phyloP scores from a whole-genome alignment of 2,329 filamentous ascomycete genomes.

The Macrophomina pseudophaseolina region DNA sequence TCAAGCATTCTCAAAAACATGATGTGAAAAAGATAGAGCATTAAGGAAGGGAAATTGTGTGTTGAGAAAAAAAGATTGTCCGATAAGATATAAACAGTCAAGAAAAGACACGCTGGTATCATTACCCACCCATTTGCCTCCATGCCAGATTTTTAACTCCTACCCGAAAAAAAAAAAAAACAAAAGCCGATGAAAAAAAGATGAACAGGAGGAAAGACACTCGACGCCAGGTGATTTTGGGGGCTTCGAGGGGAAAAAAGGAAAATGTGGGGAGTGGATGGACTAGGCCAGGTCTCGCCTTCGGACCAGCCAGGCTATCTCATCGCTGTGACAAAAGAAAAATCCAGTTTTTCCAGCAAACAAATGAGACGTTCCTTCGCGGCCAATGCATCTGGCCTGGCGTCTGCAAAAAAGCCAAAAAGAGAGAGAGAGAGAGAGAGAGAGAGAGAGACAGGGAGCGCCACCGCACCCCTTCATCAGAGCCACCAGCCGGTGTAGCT shows the following conservation, averaged over 20 bases:
- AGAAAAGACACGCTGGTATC: constrained; percentile 13
- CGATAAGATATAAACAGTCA: not conserved
- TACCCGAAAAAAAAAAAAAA: not conserved
- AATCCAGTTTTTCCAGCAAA: no score
- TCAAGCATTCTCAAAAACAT: no score
- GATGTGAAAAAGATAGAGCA: not conserved
- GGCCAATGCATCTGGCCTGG: no score
- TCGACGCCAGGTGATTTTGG: no score
- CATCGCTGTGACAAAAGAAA: no score
- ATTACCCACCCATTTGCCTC: constrained; percentile 10
- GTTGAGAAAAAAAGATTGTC: not conserved
- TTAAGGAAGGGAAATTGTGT: not conserved
- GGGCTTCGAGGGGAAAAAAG: no score
- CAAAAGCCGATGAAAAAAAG: not conserved
- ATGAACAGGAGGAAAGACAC: not conserved
- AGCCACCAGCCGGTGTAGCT: constrained; percentile 36
- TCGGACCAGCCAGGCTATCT: no score
- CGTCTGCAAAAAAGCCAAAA: no score
- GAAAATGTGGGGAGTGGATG: no score
- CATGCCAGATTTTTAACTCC: constrained; percentile 17
- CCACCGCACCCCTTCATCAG: not conserved
- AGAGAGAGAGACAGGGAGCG: not conserved
- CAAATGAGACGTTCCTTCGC: no score
- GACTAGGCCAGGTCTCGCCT: no score
- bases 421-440: not conserved